Evolutionary conservation across 331 rosid genomes (phyloP).

Genomic region (Quercus phellos): DNA sequence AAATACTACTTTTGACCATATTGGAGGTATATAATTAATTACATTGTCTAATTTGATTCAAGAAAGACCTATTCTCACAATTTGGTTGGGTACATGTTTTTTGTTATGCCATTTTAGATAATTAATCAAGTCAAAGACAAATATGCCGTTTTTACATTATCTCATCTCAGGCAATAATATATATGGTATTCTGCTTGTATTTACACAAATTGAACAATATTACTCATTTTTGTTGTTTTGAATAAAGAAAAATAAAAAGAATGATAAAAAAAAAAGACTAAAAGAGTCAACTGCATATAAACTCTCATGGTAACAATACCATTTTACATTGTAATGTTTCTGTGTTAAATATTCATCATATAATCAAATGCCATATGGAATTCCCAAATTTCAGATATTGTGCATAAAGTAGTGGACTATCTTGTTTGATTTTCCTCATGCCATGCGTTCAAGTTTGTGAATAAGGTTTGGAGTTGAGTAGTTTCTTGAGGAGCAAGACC

Average conservation of each 20-base stretch:
- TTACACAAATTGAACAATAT: neutral
- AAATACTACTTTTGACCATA: slow-evolving; percentile 90
- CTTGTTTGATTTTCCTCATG: neutral
- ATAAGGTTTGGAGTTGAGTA: neutral
- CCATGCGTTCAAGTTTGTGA: neutral
- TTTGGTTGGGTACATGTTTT: neutral
- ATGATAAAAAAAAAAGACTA: too few relatives aligned
- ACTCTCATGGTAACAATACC: neutral
- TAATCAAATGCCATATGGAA: neutral
- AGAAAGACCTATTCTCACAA: neutral
- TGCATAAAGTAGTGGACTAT: neutral
- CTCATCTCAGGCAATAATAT: neutral
- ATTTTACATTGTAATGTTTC: neutral
- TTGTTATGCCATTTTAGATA: neutral
- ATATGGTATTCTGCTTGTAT: neutral
- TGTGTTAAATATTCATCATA: neutral
- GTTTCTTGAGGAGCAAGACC: neutral
- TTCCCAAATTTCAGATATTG: neutral
- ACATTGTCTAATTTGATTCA: slow-evolving; percentile 2
- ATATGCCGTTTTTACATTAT: too few relatives aligned
- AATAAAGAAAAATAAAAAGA: too few relatives aligned
- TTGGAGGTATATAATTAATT: slow-evolving; percentile 63
- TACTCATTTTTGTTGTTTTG: neutral
- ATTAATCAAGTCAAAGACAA: neutral
- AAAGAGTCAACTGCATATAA: neutral